Percentiles rank a stretch among this genome's conserved stretches.
phyloP scores from a whole-genome alignment of 1,284 basidiomycete species.

The Thelephora terrestris region DNA sequence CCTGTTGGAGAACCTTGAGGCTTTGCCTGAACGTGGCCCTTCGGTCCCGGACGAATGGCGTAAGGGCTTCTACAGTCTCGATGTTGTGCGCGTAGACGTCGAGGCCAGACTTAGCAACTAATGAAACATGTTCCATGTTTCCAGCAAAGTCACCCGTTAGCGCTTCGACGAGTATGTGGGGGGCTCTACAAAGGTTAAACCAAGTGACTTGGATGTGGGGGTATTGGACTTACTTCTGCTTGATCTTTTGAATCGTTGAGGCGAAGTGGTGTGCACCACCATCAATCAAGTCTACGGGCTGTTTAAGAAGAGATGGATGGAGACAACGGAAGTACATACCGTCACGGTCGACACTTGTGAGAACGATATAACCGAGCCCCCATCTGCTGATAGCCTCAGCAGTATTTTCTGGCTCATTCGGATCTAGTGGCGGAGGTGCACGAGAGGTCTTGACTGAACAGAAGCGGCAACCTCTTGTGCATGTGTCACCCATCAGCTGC shows the following conservation, averaged over 20 bases:
- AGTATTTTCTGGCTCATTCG: slow-evolving; percentile 96
- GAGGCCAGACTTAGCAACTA: slow-evolving; percentile 84
- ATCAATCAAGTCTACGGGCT: slow-evolving; percentile 70
- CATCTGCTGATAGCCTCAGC: slow-evolving; percentile 97
- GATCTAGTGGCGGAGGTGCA: slow-evolving; percentile 83
- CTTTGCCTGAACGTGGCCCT: slow-evolving; percentile 90
- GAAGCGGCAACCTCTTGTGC: slow-evolving; percentile 95
- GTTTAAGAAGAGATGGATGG: slow-evolving; percentile 1
- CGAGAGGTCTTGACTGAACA: slow-evolving; percentile 95
- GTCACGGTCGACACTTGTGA: slow-evolving; percentile 96
- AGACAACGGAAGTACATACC: slow-evolving; percentile 37
- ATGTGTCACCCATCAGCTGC: slow-evolving; percentile 99
- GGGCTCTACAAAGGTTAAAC: slow-evolving; percentile 47
- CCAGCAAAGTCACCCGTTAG: slow-evolving; percentile 94
- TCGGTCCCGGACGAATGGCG: slow-evolving; percentile 92
- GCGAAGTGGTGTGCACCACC: slow-evolving; percentile 94
- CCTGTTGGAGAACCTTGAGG: slow-evolving; percentile 74
- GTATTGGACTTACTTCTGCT: slow-evolving; percentile 63
- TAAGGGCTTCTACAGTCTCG: slow-evolving; percentile 90
- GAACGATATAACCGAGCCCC: slow-evolving; percentile 97
- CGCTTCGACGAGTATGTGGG: slow-evolving; percentile 93
- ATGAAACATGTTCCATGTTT: slow-evolving; percentile 61
- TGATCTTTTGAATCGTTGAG: slow-evolving; percentile 90
- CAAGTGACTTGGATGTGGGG: not conserved
- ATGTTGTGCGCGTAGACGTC: slow-evolving; percentile 99